Conservation (phyloP, 352 stramenopile genomes). For the Plasmopara viticola region DNA sequence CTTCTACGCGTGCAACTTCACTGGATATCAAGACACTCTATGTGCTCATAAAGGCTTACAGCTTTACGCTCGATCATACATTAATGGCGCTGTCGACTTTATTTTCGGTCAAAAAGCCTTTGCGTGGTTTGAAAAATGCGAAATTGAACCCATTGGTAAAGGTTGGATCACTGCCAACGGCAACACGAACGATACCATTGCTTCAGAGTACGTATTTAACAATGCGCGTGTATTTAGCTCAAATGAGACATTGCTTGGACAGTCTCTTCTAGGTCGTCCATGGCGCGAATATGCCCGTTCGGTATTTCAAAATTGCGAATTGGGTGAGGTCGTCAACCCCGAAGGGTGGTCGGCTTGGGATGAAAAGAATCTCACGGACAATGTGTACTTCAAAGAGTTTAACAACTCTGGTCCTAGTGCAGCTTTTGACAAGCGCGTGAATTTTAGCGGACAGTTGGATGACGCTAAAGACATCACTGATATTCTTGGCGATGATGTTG, state of each 20-base stretch:
- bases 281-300: conserved; percentile 7
- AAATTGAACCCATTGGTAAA: background rate
- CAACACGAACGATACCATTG: conserved; percentile 3
- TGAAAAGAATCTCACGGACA: conserved; percentile 1
- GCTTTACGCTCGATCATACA: conserved; percentile 4
- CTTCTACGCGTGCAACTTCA: conserved; percentile 13
- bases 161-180: conserved; percentile 7
- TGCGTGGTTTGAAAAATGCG: conserved; percentile 6
- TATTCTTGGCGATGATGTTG: conserved; percentile 4
- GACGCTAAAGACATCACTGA: conserved; percentile 1
- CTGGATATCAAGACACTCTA: conserved; percentile 9
- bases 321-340: conserved; percentile 6
- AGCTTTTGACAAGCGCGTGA: conserved; percentile 3
- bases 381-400: conserved; percentile 15
- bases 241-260: background rate
- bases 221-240: conserved; percentile 5
- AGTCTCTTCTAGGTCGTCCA: conserved; percentile 9
- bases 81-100: conserved; percentile 8
- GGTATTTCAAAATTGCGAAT: conserved; percentile 8
- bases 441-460: conserved; percentile 10
- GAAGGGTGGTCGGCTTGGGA: conserved; percentile 8
- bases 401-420: conserved; percentile 7
- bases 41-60: conserved; percentile 5
- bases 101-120: conserved; percentile 5
- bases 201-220: conserved; percentile 13